These are phyloP conservation scores for Sugiyamaella japonica DNA, from an alignment of 1,139 yeast genomes.

Conservation along the genomic window DNA sequence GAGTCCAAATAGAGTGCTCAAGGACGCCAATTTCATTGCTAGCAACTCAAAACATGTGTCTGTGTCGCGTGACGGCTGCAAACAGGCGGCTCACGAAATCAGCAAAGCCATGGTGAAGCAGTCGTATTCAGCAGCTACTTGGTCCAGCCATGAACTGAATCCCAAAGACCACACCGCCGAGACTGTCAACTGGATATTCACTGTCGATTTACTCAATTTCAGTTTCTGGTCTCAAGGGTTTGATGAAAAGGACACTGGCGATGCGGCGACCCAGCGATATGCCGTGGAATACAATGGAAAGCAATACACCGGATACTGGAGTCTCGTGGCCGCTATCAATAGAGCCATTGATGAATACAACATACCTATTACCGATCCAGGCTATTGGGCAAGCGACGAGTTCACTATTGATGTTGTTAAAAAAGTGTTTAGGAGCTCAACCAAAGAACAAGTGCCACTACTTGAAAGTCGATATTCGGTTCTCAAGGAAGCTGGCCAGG, in stretches of 20 bases:
- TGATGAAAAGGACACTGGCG: constrained; percentile 39
- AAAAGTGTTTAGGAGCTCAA: constrained; percentile 39
- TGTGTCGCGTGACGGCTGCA: constrained; percentile 35
- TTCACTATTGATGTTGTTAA: constrained; percentile 33
- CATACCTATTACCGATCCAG: constrained; percentile 42
- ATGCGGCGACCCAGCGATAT: constrained; percentile 36
- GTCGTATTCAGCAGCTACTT: constrained; percentile 39
- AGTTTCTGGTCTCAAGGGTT: constrained; percentile 45
- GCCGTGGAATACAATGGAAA: constrained; percentile 40
- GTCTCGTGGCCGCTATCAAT: constrained; percentile 46
- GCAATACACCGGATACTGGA: constrained; percentile 48
- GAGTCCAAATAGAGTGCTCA: constrained; percentile 25
- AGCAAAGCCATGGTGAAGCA: constrained; percentile 34
- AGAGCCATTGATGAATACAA: constrained; percentile 42
- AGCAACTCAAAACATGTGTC: constrained; percentile 34
- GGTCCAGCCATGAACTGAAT: constrained; percentile 42
- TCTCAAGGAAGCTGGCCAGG: constrained; percentile 42
- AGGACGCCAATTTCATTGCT: constrained; percentile 36
- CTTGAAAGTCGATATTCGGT: constrained; percentile 39
- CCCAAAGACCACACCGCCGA: constrained; percentile 32
- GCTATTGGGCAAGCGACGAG: constrained; percentile 37
- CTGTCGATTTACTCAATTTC: constrained; percentile 46
- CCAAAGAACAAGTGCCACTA: constrained; percentile 41
- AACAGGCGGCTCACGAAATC: constrained; percentile 36
- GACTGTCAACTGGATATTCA: constrained; percentile 45